Evolutionary conservation across 176 grass and related monocot species (phyloP).

Genomic region (Triticum monococcum): DNA sequence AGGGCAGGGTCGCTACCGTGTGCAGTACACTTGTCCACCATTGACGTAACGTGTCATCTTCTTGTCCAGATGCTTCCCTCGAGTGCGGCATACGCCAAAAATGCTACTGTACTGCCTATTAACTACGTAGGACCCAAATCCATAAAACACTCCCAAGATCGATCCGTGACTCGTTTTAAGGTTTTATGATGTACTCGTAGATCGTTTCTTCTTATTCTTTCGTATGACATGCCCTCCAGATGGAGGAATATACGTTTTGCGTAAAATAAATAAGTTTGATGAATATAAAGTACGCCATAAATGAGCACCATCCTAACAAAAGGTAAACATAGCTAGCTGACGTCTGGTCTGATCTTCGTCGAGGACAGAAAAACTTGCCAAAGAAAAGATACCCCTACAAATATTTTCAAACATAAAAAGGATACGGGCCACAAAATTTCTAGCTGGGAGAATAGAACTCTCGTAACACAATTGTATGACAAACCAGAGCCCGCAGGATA

Average conservation of each 20-base stretch:
- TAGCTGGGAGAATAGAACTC: no score
- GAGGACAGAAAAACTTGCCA: conserved; percentile 7
- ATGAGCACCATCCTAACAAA: not conserved
- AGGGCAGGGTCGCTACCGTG: not conserved
- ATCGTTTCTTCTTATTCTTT: no score
- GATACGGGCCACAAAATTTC: not conserved
- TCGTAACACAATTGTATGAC: no score
- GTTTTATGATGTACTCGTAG: no score
- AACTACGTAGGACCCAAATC: no score
- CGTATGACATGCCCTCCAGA: not conserved
- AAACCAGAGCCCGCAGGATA: no score
- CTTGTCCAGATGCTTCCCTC: not conserved
- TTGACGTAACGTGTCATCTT: not conserved
- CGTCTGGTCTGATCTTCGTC: not conserved
- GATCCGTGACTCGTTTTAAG: no score
- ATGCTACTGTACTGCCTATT: not conserved
- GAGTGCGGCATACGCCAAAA: not conserved
- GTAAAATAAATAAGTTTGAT: not conserved
- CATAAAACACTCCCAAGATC: no score
- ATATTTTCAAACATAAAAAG: not conserved
- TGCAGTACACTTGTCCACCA: not conserved
- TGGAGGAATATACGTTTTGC: not conserved
- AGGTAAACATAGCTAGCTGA: not conserved
- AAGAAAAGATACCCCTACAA: not conserved
- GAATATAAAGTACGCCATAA: not conserved